These are phyloP conservation scores for Saturnispora saitoi DNA, from an alignment of 805 yeast genomes.

Conservation along the genomic window DNA sequence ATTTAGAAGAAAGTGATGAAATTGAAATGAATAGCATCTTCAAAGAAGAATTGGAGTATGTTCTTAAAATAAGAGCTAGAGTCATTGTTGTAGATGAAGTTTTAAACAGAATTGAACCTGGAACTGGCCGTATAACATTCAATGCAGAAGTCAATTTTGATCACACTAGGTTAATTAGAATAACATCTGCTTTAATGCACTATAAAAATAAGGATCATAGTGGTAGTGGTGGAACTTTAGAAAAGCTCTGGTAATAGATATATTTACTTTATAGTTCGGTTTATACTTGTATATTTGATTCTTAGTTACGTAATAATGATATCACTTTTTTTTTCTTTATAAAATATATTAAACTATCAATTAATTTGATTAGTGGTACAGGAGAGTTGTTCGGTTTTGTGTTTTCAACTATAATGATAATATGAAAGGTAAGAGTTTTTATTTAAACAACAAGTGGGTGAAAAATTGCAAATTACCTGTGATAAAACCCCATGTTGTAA, in stretches of 20 bases:
- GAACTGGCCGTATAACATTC: slow-evolving; percentile 26
- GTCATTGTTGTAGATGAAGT: slow-evolving; percentile 19
- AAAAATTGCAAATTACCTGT: neutral
- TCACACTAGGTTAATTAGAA: slow-evolving; percentile 28
- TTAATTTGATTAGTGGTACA: no score
- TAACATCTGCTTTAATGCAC: slow-evolving; percentile 21
- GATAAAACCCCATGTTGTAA: neutral
- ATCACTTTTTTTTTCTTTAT: neutral
- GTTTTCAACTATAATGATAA: neutral
- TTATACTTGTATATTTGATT: neutral
- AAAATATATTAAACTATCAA: neutral
- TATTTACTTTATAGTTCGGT: neutral
- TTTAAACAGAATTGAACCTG: slow-evolving; percentile 18
- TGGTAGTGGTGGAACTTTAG: slow-evolving; percentile 21
- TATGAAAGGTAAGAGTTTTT: neutral
- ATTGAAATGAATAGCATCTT: slow-evolving; percentile 16
- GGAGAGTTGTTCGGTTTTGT: no score
- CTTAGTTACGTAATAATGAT: neutral
- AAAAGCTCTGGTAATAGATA: slow-evolving; percentile 23
- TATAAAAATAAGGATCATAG: slow-evolving; percentile 18
- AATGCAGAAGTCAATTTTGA: slow-evolving; percentile 30
- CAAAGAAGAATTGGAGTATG: slow-evolving; percentile 25
- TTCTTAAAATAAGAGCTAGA: slow-evolving; percentile 26
- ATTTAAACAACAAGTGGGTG: neutral
- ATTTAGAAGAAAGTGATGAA: slow-evolving; percentile 19